Evolutionary conservation across 164 flowering plant genomes (phyloP).

Genomic region (Vitis rotundifolia): DNA sequence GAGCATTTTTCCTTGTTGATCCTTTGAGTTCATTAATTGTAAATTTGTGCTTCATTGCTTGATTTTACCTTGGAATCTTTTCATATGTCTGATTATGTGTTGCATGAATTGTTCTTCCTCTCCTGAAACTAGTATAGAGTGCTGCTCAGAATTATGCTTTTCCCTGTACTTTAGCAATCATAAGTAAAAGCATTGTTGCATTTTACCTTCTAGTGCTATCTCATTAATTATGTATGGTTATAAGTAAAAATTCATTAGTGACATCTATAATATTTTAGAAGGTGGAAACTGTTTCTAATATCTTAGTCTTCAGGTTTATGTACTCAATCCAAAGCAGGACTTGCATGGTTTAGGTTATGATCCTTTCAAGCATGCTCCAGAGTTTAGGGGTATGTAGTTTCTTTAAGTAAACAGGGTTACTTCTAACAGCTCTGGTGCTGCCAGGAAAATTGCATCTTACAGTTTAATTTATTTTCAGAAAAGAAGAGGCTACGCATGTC

Average conservation of each 20-base stretch:
- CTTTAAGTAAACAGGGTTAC: neutral
- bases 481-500: slow-evolving; percentile 58
- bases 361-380: slow-evolving; percentile 96
- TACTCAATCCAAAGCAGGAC: slow-evolving; percentile 84
- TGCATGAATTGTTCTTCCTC: neutral
- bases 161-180: too few relatives aligned
- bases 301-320: slow-evolving; percentile 55
- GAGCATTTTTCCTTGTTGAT: slow-evolving; percentile 20
- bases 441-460: neutral
- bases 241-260: neutral
- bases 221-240: neutral
- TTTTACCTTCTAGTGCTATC: too few relatives aligned
- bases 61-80: neutral
- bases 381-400: slow-evolving; percentile 69
- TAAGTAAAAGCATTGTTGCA: too few relatives aligned
- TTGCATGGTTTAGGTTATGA: slow-evolving; percentile 94
- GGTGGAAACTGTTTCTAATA: neutral
- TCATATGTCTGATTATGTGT: neutral
- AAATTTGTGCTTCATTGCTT: neutral
- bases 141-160: neutral
- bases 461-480: slow-evolving; percentile 42
- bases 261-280: too few relatives aligned
- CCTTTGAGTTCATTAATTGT: neutral
- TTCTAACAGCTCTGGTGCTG: neutral
- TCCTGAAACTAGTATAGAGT: neutral